Base-by-base conservation (phyloP, 805 yeast genomes). In the Candida maltosa region DNA sequence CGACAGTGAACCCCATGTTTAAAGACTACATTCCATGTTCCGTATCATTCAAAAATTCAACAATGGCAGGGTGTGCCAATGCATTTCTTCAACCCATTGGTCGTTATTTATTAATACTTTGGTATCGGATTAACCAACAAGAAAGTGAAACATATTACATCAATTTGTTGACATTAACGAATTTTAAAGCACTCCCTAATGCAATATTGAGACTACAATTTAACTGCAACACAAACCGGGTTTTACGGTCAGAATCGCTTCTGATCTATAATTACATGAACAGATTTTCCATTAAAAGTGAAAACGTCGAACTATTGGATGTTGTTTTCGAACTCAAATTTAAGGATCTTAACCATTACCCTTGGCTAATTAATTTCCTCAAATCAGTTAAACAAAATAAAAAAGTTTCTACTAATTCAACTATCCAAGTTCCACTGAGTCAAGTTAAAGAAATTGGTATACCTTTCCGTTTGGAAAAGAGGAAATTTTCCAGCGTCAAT, bases 71-170 rank as follows among this genome's bases (percentile, higher is more conserved):
- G 14, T 25, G 20, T 18, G 4, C 16, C 16, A 23, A 3, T 16
- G 30, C 39, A n/a, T 34, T 25, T 26, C 18, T 38, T 11, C 42
- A 38, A 20, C 39, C 42, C 5, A 29, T 31, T 12, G 39, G 31
- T 11, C 18, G 20, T 5, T 20, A 34, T 18, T 31, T 38, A 26
- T n/a, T 38, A 9, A 29, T 38, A 4, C 10, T 27, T 16, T 34
- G 39, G 39, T 14, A 31, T 10, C 25, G 29, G 25, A n/a, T 4
- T 14, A 16, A 8, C 10, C 14, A 18, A 10, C 19, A 10, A 15
- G 14, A 26, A 9, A 6, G 29, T 4, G 5, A 11, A 18, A 14
- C 33, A 4, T 14, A 24, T 29, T 38, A 24, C 10, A 28, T 38
- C 4, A 38, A 38, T 18, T 26, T 38, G 11, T 12, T 15, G 2